phyloP scores from a whole-genome alignment of 192 early-diverging fungal species.

The Coemansia sp. region DNA sequence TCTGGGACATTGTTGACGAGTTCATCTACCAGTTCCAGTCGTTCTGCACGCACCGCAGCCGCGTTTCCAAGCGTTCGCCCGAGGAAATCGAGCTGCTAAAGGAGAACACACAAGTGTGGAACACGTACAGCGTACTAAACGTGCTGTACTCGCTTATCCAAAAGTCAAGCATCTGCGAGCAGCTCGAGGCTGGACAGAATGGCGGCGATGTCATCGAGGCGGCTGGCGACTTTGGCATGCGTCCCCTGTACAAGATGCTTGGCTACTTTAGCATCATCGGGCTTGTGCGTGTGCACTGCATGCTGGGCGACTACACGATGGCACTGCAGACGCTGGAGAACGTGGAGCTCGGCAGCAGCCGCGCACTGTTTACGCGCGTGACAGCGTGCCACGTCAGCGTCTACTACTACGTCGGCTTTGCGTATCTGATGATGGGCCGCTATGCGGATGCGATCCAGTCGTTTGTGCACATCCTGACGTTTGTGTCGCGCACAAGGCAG shows the following conservation, averaged over 20 bases:
- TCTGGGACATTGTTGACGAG: conserved; percentile 93
- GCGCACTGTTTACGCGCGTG: conserved; percentile 90
- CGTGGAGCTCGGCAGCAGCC: conserved; percentile 88
- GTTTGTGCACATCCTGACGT: conserved; percentile 87
- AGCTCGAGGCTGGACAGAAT: conserved; percentile 85
- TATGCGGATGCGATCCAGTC: conserved; percentile 94
- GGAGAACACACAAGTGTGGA: conserved; percentile 90
- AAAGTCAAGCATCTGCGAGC: conserved; percentile 93
- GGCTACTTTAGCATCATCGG: conserved; percentile 96
- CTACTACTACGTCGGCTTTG: conserved; percentile 97
- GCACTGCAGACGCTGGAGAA: conserved; percentile 97
- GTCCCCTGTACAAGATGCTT: conserved; percentile 93
- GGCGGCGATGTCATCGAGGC: conserved; percentile 88
- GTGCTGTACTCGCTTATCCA: conserved; percentile 95
- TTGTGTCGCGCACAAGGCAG: conserved; percentile 90
- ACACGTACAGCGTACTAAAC: conserved; percentile 94
- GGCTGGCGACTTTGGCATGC: conserved; percentile 85
- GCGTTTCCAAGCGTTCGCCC: conserved; percentile 75
- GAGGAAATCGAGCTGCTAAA: conserved; percentile 82
- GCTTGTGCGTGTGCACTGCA: conserved; percentile 90
- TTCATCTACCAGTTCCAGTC: conserved; percentile 99
- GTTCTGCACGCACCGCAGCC: conserved; percentile 93
- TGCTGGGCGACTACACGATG: conserved; percentile 94
- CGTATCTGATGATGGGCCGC: conserved; percentile 98
- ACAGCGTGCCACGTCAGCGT: conserved; percentile 97